Base-by-base conservation (phyloP, 2,329 filamentous ascomycete species). In the Nemania sp. region DNA sequence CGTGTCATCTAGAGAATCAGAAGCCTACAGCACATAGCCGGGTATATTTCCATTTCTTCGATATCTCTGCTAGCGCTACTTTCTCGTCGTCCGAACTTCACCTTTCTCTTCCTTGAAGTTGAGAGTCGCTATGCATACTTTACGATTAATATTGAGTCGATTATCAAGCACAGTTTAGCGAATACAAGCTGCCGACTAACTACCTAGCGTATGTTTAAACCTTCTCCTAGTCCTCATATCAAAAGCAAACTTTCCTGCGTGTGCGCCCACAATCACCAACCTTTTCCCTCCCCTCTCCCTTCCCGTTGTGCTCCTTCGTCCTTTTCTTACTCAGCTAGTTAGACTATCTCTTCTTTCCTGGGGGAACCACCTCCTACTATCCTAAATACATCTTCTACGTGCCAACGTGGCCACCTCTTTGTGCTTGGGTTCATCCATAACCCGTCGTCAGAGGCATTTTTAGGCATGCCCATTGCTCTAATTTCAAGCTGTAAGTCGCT, bases 401-500 rank as follows among this genome's bases (percentile, higher is more conserved):
- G 10, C 29, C 26, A 27, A 41, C 24, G 27, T 29, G 55, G 18
- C 57, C 29, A 24, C 32, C 32, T 35, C 27, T 47, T 20, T n/a
- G 51, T 51, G 35, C 43, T 43, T n/a, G 13, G 18, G 43, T 8
- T 54, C 10, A 32, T 43, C 20, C 0, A 8, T 15, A 32, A 32
- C 27, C 5, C 8, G 43, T 27, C 8, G 45, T 32, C 5, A 24
- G 11, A 20, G 26, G 51, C 43, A 5, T 43, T 29, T 54, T 52
- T 52, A 8, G 8, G n/a, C 41, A n/a, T 38, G 20, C 15, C 29
- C 15, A 11, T 60, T 54, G 26, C 51, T 67, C 15, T 58, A 29
- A 20, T 38, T 11, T 47, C 35, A 32, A 18, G 15, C 51, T 59
- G 45, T 57, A 66, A 64, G 68, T 70, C 57, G 54, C 51, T 63